Percentiles rank a stretch among this genome's conserved stretches.
These are phyloP conservation scores for Arthrobotrys conoides DNA, from an alignment of 2,329 filamentous ascomycete genomes.

Conservation along the genomic window DNA sequence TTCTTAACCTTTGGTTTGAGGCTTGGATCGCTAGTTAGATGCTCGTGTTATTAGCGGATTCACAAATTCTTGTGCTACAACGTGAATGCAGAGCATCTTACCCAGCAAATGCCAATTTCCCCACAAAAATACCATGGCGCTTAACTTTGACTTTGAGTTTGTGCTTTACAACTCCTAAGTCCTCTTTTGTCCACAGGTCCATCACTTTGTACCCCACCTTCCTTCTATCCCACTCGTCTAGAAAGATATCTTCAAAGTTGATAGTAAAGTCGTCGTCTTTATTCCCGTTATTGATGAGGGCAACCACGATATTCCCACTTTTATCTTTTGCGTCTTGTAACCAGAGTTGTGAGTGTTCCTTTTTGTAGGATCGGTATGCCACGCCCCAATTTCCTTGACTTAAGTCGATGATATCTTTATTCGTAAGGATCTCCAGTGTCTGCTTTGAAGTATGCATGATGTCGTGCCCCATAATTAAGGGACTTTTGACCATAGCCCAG, in stretches of 20 bases:
- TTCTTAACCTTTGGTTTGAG: slow-evolving; percentile 28
- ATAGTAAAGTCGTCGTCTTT: slow-evolving; percentile 41
- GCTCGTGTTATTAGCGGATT: background rate
- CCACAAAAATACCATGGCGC: slow-evolving; percentile 47
- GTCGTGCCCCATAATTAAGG: slow-evolving; percentile 68
- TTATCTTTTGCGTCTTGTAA: slow-evolving; percentile 68
- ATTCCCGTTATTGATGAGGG: slow-evolving; percentile 64
- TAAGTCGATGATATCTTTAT: slow-evolving; percentile 68
- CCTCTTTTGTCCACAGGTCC: slow-evolving; percentile 69
- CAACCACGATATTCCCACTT: slow-evolving; percentile 66
- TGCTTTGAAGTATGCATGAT: slow-evolving; percentile 67
- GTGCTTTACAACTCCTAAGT: slow-evolving; percentile 33
- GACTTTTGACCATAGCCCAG: slow-evolving; percentile 68
- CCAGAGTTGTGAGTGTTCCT: slow-evolving; percentile 70
- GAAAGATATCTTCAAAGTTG: slow-evolving; percentile 53
- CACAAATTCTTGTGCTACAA: too few relatives aligned
- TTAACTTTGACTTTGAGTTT: slow-evolving; percentile 46
- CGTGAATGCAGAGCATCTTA: background rate
- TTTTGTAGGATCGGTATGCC: slow-evolving; percentile 68
- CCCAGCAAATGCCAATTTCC: slow-evolving; percentile 32
- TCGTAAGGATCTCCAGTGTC: slow-evolving; percentile 67
- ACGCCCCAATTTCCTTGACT: slow-evolving; percentile 68
- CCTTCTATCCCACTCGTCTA: slow-evolving; percentile 58
- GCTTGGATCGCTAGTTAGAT: slow-evolving; percentile 31
- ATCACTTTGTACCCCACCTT: slow-evolving; percentile 66